Evolutionary conservation across 1,284 basidiomycete genomes (phyloP), one percentile per base, ranked within the genome.

Genomic region (Tranzscheliella williamsii): DNA sequence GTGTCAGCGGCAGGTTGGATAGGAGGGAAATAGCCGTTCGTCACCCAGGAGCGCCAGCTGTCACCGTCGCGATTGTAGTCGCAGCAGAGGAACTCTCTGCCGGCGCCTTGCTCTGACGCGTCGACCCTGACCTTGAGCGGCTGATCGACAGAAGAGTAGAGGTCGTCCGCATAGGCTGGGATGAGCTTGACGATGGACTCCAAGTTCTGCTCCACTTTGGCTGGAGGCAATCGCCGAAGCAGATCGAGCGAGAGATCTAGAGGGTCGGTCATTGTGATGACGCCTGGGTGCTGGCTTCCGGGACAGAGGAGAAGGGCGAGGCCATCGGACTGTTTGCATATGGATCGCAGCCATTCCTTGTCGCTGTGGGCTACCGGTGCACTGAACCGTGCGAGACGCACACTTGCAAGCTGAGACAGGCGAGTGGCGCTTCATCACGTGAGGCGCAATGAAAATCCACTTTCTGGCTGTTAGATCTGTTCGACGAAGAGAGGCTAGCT

Each of bases 11-110:
- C 50, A 5, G 58, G 34, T 8, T 41, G n/a, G 34, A 87, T 86
- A 13, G 91, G 91, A 11, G 82, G 81, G 56, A 92, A 86, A 76
- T 97, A 99, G 73, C 88, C 86, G 78, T 97, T 97, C 20, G 91
- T 91, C 90, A 93, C 96, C 20, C 95, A 95, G 15, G 92, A 97
- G 72, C 93, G 83, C 80, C 91, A 95, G 73, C 89, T 89, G 74
- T 95, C 91, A 3, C 92, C 93, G 75, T 98, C 95, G 24, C 91
- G 83, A 81, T 98, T 98, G 78, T 98, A 99, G 79, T 98, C 95
- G 78, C 94, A 96, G 24, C 89, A 88, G 32, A 99, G 85, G 76
- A 90, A 99, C 48, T 97, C 91, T 66, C 85, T 85, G 11, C 91
- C 90, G 8, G 47, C 46, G 12, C 73, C 72, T 24, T 70, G 69